Conservation (phyloP, 441 rosid species). For the Pelargonium australe region DNA sequence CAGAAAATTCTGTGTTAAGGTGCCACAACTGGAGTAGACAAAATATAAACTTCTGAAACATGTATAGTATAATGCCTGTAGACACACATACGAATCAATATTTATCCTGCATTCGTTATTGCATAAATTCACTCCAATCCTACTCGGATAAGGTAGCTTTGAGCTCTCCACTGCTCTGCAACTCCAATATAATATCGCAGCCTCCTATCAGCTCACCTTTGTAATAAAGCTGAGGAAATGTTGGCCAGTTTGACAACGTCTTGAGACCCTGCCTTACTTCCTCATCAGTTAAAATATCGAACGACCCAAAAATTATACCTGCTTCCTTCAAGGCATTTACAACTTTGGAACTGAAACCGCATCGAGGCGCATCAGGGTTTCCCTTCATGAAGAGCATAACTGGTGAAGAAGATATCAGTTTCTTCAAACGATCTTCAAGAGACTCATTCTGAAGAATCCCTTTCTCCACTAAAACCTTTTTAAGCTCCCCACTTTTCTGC, state of each 20-base stretch:
- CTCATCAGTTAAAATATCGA: conserved; percentile 69
- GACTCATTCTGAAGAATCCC: conserved; percentile 43
- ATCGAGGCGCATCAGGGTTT: conserved; percentile 69
- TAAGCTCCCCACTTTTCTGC: conserved; percentile 90
- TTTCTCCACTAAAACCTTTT: conserved; percentile 50
- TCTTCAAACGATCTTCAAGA: conserved; percentile 57
- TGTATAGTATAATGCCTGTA: no score
- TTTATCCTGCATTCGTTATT: neutral
- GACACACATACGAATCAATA: no score
- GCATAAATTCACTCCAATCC: neutral
- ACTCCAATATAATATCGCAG: conserved; percentile 84
- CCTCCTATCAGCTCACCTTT: conserved; percentile 94
- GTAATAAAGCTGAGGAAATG: conserved; percentile 85
- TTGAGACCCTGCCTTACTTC: conserved; percentile 92
- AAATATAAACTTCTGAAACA: no score
- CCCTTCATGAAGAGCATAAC: conserved; percentile 98
- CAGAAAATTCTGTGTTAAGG: no score
- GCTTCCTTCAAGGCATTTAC: conserved; percentile 67
- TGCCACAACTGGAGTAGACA: no score
- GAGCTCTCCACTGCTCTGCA: conserved; percentile 59
- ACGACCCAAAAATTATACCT: conserved; percentile 58
- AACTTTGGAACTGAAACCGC: conserved; percentile 93
- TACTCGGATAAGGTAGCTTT: conserved; percentile 72
- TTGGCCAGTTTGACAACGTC: conserved; percentile 85
- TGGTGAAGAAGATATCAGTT: conserved; percentile 48